Percentiles rank a stretch among this genome's conserved stretches.
Conservation (phyloP, 805 yeast species). For the Kodamaea kaohsiungensis region DNA sequence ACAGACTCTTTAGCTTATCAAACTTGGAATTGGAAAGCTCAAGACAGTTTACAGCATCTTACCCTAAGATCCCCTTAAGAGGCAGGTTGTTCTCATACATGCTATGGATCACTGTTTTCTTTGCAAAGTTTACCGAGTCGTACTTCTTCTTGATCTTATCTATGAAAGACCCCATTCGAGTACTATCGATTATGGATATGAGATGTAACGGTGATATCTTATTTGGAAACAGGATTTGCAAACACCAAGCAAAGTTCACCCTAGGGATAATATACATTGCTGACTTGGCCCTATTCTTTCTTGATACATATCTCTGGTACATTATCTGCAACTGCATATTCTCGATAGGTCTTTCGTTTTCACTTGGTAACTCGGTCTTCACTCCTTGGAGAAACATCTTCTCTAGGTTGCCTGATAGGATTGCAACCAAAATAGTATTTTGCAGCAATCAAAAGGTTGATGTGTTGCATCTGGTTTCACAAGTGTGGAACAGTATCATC, state of each 20-base stretch:
- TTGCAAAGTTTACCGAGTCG: constrained; percentile 36
- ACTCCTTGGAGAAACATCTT: constrained; percentile 42
- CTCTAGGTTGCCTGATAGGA: constrained; percentile 36
- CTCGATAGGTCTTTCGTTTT: constrained; percentile 32
- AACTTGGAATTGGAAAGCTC: constrained; percentile 9
- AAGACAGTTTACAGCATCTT: constrained; percentile 22
- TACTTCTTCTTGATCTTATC: constrained; percentile 39
- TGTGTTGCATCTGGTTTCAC: constrained; percentile 12
- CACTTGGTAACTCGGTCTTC: constrained; percentile 34
- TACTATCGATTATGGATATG: constrained; percentile 27
- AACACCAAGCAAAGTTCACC: constrained; percentile 28
- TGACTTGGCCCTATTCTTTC: constrained; percentile 35
- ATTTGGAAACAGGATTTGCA: constrained; percentile 26
- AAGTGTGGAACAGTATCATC: constrained; percentile 21
- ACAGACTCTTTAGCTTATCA: constrained; percentile 17
- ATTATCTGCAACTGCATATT: constrained; percentile 37
- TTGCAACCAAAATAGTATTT: constrained; percentile 27
- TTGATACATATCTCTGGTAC: constrained; percentile 44
- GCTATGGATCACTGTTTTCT: constrained; percentile 34
- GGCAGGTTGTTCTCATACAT: constrained; percentile 25
- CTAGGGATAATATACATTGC: constrained; percentile 26
- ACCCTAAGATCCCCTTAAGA: constrained; percentile 24
- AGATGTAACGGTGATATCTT: constrained; percentile 27
- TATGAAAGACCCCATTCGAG: constrained; percentile 34
- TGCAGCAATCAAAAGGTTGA: constrained; percentile 11